A percentile compares a stretch with the other conserved stretches of the same genome.
phyloP scores from a whole-genome alignment of 2,329 filamentous ascomycete species.

The Pestalotiopsis sp. region DNA sequence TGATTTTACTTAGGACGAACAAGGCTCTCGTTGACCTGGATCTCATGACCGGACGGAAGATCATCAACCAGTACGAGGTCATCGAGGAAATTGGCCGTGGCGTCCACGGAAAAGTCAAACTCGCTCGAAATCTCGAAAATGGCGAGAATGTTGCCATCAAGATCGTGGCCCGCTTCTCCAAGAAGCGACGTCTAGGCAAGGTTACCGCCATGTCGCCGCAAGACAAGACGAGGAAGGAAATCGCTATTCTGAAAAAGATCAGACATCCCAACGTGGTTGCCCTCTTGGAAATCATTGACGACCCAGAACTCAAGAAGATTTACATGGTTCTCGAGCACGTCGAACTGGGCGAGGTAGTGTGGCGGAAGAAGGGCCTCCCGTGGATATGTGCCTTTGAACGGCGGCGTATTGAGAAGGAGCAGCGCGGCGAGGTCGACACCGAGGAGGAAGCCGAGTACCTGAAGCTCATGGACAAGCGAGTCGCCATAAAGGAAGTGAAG shows the following conservation, averaged over 20 bases:
- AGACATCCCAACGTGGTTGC: constrained; percentile 97
- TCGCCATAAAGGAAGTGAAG: constrained; percentile 60
- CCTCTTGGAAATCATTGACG: constrained; percentile 94
- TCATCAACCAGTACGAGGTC: constrained; percentile 97
- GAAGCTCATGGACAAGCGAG: constrained; percentile 61
- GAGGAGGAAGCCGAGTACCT: constrained; percentile 64
- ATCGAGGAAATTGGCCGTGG: constrained; percentile 95
- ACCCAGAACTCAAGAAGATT: constrained; percentile 94
- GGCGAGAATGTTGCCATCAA: constrained; percentile 91
- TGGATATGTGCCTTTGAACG: constrained; percentile 85
- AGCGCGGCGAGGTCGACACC: constrained; percentile 60
- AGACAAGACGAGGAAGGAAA: constrained; percentile 91
- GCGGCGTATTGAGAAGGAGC: constrained; percentile 75
- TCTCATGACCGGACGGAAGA: constrained; percentile 85
- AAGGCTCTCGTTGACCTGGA: constrained; percentile 91
- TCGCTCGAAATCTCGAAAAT: constrained; percentile 79
- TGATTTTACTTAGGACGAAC: constrained; percentile 65
- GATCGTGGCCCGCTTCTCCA: constrained; percentile 95
- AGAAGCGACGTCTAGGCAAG: constrained; percentile 87
- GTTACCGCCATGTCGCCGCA: constrained; percentile 67
- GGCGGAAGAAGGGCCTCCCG: constrained; percentile 85
- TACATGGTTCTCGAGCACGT: constrained; percentile 98
- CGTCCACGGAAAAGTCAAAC: constrained; percentile 96
- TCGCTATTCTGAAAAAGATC: constrained; percentile 97
- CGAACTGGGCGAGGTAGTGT: constrained; percentile 89